Evolutionary conservation across 169 alveolate species (phyloP).

Genomic region (Ichthyophthirius multifiliis): DNA sequence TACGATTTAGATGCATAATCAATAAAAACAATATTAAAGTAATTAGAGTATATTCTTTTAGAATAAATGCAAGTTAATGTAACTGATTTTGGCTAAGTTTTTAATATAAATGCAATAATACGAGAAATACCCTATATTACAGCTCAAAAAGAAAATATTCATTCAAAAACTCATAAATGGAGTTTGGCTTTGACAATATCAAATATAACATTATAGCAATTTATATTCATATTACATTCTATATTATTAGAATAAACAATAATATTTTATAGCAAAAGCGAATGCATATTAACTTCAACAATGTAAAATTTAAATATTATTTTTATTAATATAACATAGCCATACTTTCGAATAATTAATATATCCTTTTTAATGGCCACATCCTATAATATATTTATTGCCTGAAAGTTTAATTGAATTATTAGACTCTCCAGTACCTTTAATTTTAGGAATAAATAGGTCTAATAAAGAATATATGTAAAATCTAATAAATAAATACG

Average conservation of each 20-base stretch:
- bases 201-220: background rate
- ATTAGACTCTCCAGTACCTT: conserved; percentile 9
- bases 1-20: background rate
- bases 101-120: background rate
- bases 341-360: background rate
- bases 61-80: background rate
- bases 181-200: conserved; percentile 3
- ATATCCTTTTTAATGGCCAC: conserved; percentile 10
- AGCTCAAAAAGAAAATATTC: background rate
- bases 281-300: background rate
- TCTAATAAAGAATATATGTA: background rate
- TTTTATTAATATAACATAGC: background rate
- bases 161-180: background rate
- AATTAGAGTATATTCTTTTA: background rate
- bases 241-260: background rate
- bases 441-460: background rate
- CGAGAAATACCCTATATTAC: background rate
- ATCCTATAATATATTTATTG: conserved; percentile 1
- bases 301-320: background rate
- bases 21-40: background rate
- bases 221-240: background rate
- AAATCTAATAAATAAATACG: background rate
- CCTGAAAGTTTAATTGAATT: background rate
- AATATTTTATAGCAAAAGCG: background rate
- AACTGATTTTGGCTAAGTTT: background rate